Base-by-base conservation (phyloP, 495 filamentous ascomycete genomes). In the Rusavskia elegans region DNA sequence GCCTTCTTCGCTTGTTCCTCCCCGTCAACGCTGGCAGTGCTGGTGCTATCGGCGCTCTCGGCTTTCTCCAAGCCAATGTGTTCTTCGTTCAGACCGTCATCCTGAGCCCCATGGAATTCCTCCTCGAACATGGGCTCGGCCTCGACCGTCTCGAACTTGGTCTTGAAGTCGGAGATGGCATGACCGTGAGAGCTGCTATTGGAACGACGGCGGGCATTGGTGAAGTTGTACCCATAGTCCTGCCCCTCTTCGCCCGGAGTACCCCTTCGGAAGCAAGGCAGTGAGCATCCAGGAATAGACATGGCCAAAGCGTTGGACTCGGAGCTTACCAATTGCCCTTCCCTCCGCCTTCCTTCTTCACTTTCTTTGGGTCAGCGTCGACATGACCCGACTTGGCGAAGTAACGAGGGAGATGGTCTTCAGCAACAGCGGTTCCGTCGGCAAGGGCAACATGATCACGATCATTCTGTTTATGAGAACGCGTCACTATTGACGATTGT, bases 261-360 rank as follows among this genome's bases (percentile, higher is more conserved):
- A 57, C 90, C 90, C 90, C 90, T 94, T 53, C 40, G 27, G 11
- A 35, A 50, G 30, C 48, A 39, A 51, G 48, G 13, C 32, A 35
- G 51, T 53, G 30, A 56, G 48, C 49, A 51, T n/a, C 21, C 9
- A 52, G 39, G 53, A 21, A 57, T 55, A 16, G 38, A 39, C 30
- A 35, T 23, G 46, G 44, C 19, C 40, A 49, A 8, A 1, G 32
- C 1, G 5, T 35, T 49, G 49, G 32, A 17, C 35, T 45, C 36
- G 36, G 32, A 46, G 64, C 81, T 66, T 77, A 95, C 90, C 90
- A 97, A 67, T 95, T 95, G 64, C 82, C 86, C 66, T 87, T 92
- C 40, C 90, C 90, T 48, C 79, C 84, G 49, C 90, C 90, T 55
- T 95, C 85, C 74, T 97, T 97, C 81, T 96, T 96, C 57, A 83